Conservation (phyloP, 768 basidiomycete genomes). For the Tulasnella sp. region DNA sequence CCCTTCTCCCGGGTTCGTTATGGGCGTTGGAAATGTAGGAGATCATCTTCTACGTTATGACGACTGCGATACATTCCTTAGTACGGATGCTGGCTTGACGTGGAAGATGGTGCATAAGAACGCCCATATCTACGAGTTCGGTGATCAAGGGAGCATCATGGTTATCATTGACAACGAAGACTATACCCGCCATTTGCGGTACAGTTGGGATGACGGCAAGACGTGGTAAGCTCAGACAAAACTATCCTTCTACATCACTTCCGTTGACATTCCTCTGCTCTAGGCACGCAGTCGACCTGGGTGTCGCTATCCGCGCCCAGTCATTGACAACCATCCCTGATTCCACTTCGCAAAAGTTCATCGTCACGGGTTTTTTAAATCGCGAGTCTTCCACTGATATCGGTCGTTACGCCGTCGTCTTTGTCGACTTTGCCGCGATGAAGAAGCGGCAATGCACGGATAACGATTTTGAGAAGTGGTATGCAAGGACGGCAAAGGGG, state of each 20-base stretch:
- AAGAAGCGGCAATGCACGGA: conserved; percentile 68
- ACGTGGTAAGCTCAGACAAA: conserved; percentile 64
- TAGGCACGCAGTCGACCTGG: conserved; percentile 75
- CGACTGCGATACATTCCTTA: conserved; percentile 92
- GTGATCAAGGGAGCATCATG: conserved; percentile 80
- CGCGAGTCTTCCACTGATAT: conserved; percentile 57
- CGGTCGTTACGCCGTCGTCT: conserved; percentile 70
- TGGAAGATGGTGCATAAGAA: conserved; percentile 78
- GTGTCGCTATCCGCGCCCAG: conserved; percentile 68
- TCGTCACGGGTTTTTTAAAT: conserved; percentile 78
- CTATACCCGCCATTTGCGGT: conserved; percentile 64
- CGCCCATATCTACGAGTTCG: conserved; percentile 95
- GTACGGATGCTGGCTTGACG: conserved; percentile 81
- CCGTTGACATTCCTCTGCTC: neutral
- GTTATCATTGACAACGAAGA: conserved; percentile 88
- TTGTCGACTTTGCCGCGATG: conserved; percentile 79
- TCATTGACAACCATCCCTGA: conserved; percentile 90
- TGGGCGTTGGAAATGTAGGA: conserved; percentile 95
- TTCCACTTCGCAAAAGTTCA: conserved; percentile 94
- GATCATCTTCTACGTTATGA: conserved; percentile 68
- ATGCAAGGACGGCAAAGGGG: conserved; percentile 65
- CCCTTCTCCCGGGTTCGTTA: conserved; percentile 89
- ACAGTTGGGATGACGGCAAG: conserved; percentile 80
- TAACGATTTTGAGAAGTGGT: conserved; percentile 85
- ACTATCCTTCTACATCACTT: neutral